Conservation (phyloP, 2,329 filamentous ascomycete genomes). For the Botrytis paeoniae region DNA sequence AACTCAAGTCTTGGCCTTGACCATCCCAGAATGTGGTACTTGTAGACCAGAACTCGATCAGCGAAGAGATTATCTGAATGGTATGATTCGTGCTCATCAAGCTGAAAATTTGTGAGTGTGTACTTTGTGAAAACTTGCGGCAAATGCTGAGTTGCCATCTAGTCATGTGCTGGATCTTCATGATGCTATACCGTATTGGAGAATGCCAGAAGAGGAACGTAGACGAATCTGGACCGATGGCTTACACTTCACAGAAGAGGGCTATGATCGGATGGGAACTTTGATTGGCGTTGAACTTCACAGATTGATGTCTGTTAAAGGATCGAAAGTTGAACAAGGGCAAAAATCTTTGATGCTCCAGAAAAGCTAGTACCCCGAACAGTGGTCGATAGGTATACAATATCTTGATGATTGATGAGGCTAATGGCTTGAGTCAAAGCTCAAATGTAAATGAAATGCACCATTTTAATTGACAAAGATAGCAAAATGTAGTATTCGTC, state of each 20-base stretch:
- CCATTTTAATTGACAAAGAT: neutral
- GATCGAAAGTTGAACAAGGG: constrained; percentile 26
- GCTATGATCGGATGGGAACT: constrained; percentile 62
- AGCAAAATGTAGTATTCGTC: neutral
- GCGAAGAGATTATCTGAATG: constrained; percentile 49
- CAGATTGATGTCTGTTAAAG: constrained; percentile 40
- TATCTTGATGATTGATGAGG: neutral
- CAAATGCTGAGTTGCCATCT: constrained; percentile 6
- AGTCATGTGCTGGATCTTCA: constrained; percentile 58
- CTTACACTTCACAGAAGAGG: constrained; percentile 55
- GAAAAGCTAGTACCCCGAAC: neutral
- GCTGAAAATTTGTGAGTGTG: constrained; percentile 52
- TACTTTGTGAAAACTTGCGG: neutral
- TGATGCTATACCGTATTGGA: constrained; percentile 52
- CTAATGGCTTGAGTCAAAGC: neutral
- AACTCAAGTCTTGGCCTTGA: constrained; percentile 60
- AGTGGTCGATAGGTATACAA: neutral
- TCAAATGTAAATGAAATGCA: neutral
- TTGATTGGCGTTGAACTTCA: constrained; percentile 53
- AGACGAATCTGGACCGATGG: constrained; percentile 58
- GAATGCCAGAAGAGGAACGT: constrained; percentile 46
- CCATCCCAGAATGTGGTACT: constrained; percentile 52
- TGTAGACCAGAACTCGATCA: constrained; percentile 35
- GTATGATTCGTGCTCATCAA: constrained; percentile 49
- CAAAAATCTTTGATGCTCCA: constrained; percentile 3